Percentiles rank a stretch among this genome's conserved stretches.
Conservation (phyloP, 169 alveolate genomes). For the Plasmodium vivax region DNA sequence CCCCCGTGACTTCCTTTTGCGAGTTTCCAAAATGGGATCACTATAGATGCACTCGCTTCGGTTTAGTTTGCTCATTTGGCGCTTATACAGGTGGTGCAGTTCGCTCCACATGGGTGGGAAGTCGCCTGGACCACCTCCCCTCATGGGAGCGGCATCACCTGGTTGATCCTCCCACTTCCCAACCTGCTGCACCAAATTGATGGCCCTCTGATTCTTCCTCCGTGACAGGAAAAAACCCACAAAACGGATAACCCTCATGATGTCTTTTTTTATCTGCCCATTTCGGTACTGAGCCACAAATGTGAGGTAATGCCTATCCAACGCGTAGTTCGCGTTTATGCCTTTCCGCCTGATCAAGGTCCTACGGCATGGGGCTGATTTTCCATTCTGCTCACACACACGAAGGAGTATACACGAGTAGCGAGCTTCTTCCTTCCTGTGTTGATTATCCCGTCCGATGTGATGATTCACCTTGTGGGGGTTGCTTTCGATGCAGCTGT, state of each 20-base stretch:
- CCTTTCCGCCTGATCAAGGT: constrained; percentile 1
- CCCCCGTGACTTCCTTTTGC: neutral
- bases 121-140: neutral
- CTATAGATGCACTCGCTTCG: neutral
- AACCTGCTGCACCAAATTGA: neutral
- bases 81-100: neutral
- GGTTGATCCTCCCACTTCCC: too few relatives aligned
- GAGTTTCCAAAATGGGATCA: neutral
- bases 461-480: neutral
- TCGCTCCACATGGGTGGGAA: neutral
- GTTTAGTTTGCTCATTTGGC: neutral
- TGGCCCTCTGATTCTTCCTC: constrained; percentile 15
- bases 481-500: neutral
- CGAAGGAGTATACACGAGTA: constrained; percentile 8
- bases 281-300: constrained; percentile 13
- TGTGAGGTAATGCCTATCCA: neutral
- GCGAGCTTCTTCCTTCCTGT: neutral
- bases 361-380: neutral
- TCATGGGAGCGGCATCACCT: too few relatives aligned
- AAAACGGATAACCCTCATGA: constrained; percentile 13
- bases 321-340: constrained; percentile 9
- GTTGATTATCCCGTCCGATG: neutral
- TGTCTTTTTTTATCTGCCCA: constrained; percentile 21
- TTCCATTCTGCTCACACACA: neutral
- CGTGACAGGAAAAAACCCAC: constrained; percentile 12